Evolutionary conservation across 2,329 filamentous ascomycete species (phyloP).

Genomic region (Claviceps digitariae): DNA sequence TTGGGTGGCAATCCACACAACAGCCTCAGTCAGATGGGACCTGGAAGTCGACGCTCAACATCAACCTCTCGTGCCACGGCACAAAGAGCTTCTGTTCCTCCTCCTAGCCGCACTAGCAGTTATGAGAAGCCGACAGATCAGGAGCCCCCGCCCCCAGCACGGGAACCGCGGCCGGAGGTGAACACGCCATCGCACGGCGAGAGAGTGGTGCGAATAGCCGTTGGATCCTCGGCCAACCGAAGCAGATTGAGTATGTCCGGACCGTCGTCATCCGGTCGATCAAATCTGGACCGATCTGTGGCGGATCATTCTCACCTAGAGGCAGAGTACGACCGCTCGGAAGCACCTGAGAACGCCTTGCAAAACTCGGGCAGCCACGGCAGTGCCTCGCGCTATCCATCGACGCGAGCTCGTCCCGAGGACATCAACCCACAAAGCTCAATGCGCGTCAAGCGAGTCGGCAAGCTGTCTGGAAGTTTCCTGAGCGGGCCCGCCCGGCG

Average conservation of each 20-base stretch:
- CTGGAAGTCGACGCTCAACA: constrained; percentile 34
- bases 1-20: constrained; percentile 38
- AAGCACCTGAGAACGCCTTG: constrained; percentile 36
- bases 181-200: constrained; percentile 41
- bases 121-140: constrained; percentile 29
- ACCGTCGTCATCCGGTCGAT: constrained; percentile 23
- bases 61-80: constrained; percentile 28
- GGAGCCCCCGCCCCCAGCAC: constrained; percentile 15
- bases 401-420: constrained; percentile 38
- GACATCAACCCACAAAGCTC: constrained; percentile 61
- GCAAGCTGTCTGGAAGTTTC: constrained; percentile 62
- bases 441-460: constrained; percentile 63
- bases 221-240: constrained; percentile 35
- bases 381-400: constrained; percentile 38
- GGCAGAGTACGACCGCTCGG: constrained; percentile 31
- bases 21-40: constrained; percentile 26
- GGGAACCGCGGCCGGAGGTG: constrained; percentile 27
- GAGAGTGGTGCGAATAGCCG: constrained; percentile 40
- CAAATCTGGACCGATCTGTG: constrained; percentile 19
- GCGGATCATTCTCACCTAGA: constrained; percentile 23
- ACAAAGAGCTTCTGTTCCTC: constrained; percentile 15
- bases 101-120: constrained; percentile 25
- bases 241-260: constrained; percentile 23
- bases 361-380: constrained; percentile 35
- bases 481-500: constrained; percentile 68